A percentile compares a stretch with the other conserved stretches of the same genome.
These are phyloP conservation scores for Rhexocercosporidium sp. DNA, from an alignment of 2,329 filamentous ascomycete genomes.

Conservation along the genomic window DNA sequence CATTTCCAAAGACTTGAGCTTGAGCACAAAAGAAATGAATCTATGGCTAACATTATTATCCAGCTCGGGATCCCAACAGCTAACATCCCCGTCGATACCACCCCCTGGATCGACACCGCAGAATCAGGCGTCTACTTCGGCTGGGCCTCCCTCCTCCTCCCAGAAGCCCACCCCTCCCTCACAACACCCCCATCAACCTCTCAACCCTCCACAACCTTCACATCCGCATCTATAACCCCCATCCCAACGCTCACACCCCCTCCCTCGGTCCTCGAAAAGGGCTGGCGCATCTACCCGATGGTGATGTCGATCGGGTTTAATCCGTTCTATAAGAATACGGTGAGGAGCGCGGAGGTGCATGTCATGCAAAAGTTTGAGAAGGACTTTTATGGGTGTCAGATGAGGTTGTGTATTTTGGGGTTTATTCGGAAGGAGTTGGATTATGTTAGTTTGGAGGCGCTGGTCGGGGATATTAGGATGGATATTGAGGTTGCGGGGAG, in stretches of 20 bases:
- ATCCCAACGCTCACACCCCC: constrained; percentile 32
- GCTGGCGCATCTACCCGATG: constrained; percentile 72
- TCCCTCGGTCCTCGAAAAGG: constrained; percentile 14
- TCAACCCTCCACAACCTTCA: constrained; percentile 26
- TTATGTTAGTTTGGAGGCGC: constrained; percentile 76
- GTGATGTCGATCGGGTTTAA: constrained; percentile 97
- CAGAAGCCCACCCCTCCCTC: constrained; percentile 50
- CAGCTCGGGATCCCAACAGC: constrained; percentile 96
- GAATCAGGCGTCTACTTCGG: constrained; percentile 92
- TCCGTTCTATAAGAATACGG: constrained; percentile 93
- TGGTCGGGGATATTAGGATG: constrained; percentile 75
- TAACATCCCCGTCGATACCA: constrained; percentile 79
- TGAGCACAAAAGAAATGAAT: neutral
- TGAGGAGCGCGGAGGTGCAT: constrained; percentile 87
- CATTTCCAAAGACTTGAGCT: neutral
- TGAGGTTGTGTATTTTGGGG: constrained; percentile 81
- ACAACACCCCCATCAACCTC: constrained; percentile 35
- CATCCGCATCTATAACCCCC: constrained; percentile 16
- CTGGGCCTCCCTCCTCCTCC: constrained; percentile 76
- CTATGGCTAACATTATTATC: too few species aligned
- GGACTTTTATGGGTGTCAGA: constrained; percentile 85
- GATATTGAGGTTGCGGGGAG: constrained; percentile 83
- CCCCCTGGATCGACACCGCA: constrained; percentile 66
- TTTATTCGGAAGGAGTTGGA: constrained; percentile 90
- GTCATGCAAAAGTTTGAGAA: constrained; percentile 76